These are phyloP conservation scores for Yamagishiella unicocca DNA, from an alignment of 139 green algal species.

Conservation along the genomic window DNA sequence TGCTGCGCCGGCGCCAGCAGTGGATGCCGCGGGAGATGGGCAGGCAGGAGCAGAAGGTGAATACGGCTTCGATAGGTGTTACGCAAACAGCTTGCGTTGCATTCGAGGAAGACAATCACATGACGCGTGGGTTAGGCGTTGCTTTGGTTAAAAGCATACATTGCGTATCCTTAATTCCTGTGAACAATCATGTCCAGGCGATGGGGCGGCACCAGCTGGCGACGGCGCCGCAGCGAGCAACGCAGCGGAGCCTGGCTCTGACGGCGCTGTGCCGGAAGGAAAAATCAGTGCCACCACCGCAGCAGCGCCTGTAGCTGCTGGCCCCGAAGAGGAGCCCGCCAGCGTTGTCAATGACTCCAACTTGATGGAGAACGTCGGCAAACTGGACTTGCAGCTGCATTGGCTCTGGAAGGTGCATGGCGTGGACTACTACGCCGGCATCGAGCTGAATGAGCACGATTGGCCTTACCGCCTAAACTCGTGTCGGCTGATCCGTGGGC, in stretches of 20 bases:
- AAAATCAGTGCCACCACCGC: neutral
- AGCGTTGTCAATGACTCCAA: constrained; percentile 47
- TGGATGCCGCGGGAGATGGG: neutral
- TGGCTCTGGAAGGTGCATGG: constrained; percentile 95
- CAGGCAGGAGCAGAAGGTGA: neutral
- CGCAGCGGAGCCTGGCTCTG: constrained; percentile 20
- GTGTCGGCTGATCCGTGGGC: constrained; percentile 46
- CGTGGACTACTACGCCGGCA: constrained; percentile 91
- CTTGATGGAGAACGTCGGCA: constrained; percentile 52
- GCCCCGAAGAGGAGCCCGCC: constrained; percentile 47
- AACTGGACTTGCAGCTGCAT: constrained; percentile 86
- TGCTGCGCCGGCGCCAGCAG: neutral
- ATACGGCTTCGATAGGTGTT: neutral
- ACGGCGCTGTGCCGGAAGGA: constrained; percentile 23
- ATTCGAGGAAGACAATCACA: too few relatives aligned
- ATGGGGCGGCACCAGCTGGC: neutral
- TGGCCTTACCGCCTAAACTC: constrained; percentile 37
- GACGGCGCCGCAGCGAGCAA: neutral
- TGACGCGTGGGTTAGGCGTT: neutral
- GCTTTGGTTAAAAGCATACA: too few relatives aligned
- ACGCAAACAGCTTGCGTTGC: neutral
- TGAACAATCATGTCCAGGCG: neutral
- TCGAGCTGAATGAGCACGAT: constrained; percentile 42
- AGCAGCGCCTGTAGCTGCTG: constrained; percentile 23
- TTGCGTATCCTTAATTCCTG: neutral